A percentile compares a stretch with the other conserved stretches of the same genome.
These are phyloP conservation scores for Saccharomycopsis crataegensis DNA, from an alignment of 1,139 yeast species.

Conservation along the genomic window DNA sequence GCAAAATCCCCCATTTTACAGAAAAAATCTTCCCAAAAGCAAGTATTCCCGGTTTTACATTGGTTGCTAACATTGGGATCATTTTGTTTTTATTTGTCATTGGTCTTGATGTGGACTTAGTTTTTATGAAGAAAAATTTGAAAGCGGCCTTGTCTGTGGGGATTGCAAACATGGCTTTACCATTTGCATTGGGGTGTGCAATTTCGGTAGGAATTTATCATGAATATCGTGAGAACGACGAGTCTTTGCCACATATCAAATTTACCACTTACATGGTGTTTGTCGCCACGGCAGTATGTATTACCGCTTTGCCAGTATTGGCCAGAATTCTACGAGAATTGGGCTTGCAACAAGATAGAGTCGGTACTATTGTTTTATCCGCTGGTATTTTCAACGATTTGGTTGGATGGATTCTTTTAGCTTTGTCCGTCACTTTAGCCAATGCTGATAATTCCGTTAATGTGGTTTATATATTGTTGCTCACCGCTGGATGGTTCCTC, in stretches of 20 bases:
- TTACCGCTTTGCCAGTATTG: conserved; percentile 78
- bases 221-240: conserved; percentile 36
- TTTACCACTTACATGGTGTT: conserved; percentile 74
- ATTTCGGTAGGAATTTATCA: conserved; percentile 60
- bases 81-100: conserved; percentile 66
- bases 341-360: conserved; percentile 60
- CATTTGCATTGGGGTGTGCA: conserved; percentile 72
- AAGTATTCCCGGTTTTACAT: conserved; percentile 55
- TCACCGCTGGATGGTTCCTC: conserved; percentile 61
- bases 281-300: conserved; percentile 73
- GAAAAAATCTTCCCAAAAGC: conserved; percentile 52
- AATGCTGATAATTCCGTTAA: conserved; percentile 61
- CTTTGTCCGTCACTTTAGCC: conserved; percentile 67
- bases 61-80: conserved; percentile 67
- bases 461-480: conserved; percentile 59
- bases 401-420: conserved; percentile 75
- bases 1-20: conserved; percentile 62
- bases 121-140: conserved; percentile 51
- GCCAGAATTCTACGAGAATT: conserved; percentile 72
- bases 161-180: conserved; percentile 60
- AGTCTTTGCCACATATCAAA: conserved; percentile 31
- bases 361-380: conserved; percentile 71
- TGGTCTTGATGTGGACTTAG: conserved; percentile 69
- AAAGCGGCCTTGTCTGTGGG: conserved; percentile 63
- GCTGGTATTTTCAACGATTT: conserved; percentile 78